Conservation (phyloP, 257 asterid genomes). For the Przewalskia tangutica region DNA sequence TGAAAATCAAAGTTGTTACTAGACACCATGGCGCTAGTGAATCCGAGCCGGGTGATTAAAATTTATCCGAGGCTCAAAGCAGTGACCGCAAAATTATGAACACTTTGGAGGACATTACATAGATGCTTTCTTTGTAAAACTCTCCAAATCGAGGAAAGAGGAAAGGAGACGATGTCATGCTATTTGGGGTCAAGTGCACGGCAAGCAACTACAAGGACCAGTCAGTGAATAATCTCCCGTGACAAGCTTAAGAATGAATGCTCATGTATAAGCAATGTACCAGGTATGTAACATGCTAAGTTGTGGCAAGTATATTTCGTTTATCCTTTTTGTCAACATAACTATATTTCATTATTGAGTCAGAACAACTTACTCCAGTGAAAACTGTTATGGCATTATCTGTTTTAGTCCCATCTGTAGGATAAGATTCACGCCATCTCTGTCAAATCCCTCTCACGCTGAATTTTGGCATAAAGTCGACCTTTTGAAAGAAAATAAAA, state of each 20-base stretch:
- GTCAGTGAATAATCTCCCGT: not conserved
- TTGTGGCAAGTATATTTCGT: not conserved
- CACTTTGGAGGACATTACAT: not conserved
- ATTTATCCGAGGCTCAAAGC: not conserved
- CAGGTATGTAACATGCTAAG: not conserved
- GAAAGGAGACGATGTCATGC: not conserved
- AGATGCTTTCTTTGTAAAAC: not conserved
- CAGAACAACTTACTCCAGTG: slow-evolving; percentile 57
- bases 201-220: not conserved
- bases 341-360: not conserved
- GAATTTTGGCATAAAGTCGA: slow-evolving; percentile 84
- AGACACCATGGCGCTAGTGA: not conserved
- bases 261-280: not conserved
- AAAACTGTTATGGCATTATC: slow-evolving; percentile 68
- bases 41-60: not conserved
- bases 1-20: not conserved
- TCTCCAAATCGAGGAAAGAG: not conserved
- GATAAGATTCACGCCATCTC: slow-evolving; percentile 91
- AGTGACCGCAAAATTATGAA: not conserved
- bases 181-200: not conserved
- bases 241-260: not conserved
- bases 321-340: not conserved
- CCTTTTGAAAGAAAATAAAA: slow-evolving; percentile 26
- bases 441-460: slow-evolving; percentile 95
- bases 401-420: slow-evolving; percentile 39